Conservation (phyloP, 805 yeast genomes). For the Cyberlindnera veronae region DNA sequence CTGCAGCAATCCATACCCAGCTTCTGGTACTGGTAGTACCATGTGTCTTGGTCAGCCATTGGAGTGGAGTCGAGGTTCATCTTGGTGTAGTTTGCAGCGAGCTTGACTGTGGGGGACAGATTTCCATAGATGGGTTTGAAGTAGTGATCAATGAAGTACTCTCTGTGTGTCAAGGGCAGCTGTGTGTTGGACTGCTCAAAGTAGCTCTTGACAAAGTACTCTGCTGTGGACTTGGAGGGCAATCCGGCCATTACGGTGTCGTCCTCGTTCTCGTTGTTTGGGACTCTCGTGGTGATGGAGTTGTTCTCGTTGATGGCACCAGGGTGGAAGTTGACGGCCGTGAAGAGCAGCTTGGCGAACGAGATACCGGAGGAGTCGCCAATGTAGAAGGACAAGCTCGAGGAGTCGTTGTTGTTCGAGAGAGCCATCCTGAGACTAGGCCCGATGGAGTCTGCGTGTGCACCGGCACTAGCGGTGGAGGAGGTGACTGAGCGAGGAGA, state of each 20-base stretch:
- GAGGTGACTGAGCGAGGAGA: constrained; percentile 6
- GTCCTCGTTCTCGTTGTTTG: constrained; percentile 21
- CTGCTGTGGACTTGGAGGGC: constrained; percentile 71
- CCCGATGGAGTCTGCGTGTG: constrained; percentile 19
- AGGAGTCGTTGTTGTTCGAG: constrained; percentile 12
- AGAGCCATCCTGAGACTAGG: constrained; percentile 22
- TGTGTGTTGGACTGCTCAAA: constrained; percentile 83
- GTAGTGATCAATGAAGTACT: constrained; percentile 59
- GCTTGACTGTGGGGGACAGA: constrained; percentile 46
- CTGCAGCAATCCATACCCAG: constrained; percentile 3
- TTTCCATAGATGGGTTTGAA: constrained; percentile 82
- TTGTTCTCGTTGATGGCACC: constrained; percentile 28
- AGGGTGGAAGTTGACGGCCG: constrained; percentile 65
- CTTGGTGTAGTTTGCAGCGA: constrained; percentile 56
- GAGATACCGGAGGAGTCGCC: constrained; percentile 61
- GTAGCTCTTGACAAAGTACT: constrained; percentile 56
- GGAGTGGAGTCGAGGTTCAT: constrained; percentile 36
- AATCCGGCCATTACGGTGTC: constrained; percentile 40
- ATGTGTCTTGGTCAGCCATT: constrained; percentile 35
- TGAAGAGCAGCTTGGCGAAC: constrained; percentile 71
- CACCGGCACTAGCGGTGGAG: constrained; percentile 7
- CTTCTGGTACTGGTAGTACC: constrained; percentile 42
- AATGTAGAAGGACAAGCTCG: constrained; percentile 32
- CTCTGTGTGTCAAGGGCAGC: constrained; percentile 80
- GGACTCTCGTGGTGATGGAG: constrained; percentile 27